These are phyloP conservation scores for Taphrina populina DNA, from an alignment of 1,139 yeast species.

Conservation along the genomic window DNA sequence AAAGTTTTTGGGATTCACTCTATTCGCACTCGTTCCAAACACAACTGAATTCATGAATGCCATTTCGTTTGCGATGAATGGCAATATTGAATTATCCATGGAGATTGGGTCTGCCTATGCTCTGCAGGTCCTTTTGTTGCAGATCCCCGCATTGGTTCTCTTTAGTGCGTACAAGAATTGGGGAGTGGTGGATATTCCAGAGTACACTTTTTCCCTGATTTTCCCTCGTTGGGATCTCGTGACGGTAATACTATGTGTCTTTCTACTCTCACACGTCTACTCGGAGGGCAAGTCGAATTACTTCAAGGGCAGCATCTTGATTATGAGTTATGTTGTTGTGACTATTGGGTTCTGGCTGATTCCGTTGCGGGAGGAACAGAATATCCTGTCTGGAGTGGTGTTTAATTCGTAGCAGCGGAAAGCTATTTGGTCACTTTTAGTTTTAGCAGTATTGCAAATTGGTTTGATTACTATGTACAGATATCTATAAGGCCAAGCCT, in stretches of 20 bases:
- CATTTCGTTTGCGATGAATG: conserved; percentile 91
- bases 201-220: conserved; percentile 54
- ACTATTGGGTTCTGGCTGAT: conserved; percentile 67
- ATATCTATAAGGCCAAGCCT: too few relatives aligned
- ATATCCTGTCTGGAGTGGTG: background rate
- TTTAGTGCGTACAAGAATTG: conserved; percentile 59
- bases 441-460: too few relatives aligned
- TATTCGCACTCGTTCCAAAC: conserved; percentile 93
- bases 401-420: too few relatives aligned
- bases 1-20: conserved; percentile 85
- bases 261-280: conserved; percentile 85
- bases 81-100: conserved; percentile 90
- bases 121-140: conserved; percentile 89
- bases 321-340: conserved; percentile 73
- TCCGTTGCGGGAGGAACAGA: conserved; percentile 23
- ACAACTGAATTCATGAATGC: conserved; percentile 97
- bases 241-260: conserved; percentile 80
- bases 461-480: too few relatives aligned
- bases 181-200: conserved; percentile 39
- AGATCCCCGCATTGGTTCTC: conserved; percentile 84
- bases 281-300: conserved; percentile 97
- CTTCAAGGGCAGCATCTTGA: conserved; percentile 82
- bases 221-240: conserved; percentile 96
- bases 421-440: too few relatives aligned
- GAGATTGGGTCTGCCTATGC: conserved; percentile 98